Percentiles rank a stretch among this genome's conserved stretches.
These are phyloP conservation scores for Nothophoma quercina DNA, from an alignment of 2,329 filamentous ascomycete genomes.

Conservation along the genomic window DNA sequence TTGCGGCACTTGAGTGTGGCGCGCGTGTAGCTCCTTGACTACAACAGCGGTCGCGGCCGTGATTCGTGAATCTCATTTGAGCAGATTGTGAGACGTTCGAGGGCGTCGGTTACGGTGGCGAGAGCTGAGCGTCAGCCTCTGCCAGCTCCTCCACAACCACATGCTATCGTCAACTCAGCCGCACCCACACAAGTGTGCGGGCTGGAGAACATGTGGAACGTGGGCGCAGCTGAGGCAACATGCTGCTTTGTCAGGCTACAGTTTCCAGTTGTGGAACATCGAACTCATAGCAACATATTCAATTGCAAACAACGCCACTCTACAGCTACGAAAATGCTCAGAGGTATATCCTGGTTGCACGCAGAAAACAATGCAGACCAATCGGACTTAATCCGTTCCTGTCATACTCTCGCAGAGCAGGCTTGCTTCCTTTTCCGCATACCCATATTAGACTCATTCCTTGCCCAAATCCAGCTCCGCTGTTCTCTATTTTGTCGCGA, in stretches of 20 bases:
- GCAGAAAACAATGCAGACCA: conserved; percentile 2
- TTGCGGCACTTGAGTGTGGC: background rate
- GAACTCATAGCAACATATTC: conserved; percentile 8
- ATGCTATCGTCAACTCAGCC: conserved; percentile 1
- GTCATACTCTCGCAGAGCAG: background rate
- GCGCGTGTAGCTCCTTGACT: no score
- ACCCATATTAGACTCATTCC: background rate
- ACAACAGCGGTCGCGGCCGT: background rate
- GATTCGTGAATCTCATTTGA: background rate
- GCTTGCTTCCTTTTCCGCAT: background rate
- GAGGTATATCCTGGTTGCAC: conserved; percentile 15
- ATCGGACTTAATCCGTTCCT: conserved; percentile 5
- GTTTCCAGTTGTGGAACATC: background rate
- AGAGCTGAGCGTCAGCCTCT: background rate
- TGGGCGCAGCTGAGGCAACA: conserved; percentile 8
- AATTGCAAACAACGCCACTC: conserved; percentile 18
- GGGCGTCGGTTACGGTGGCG: background rate
- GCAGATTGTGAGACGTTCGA: background rate
- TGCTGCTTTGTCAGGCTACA: background rate
- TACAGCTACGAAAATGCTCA: conserved; percentile 20
- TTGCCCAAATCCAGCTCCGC: background rate
- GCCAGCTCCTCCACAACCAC: conserved; percentile 3
- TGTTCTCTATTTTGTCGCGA: conserved; percentile 14
- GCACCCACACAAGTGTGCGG: background rate
- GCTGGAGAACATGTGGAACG: conserved; percentile 8